Conservation (phyloP, 805 yeast species). For the Candida boleticola region DNA sequence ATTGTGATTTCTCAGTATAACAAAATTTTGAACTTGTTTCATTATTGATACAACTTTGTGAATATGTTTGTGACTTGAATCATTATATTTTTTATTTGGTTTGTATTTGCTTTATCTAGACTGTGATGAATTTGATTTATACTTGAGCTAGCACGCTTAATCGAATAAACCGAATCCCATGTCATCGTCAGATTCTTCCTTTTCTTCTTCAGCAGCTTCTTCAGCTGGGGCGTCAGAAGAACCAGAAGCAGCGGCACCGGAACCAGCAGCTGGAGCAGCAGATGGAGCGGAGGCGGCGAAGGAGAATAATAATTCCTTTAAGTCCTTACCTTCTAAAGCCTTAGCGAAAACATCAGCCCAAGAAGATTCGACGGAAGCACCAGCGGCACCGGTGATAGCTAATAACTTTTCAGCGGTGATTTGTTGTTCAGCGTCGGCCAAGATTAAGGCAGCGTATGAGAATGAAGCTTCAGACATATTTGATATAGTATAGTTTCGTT, state of each 20-base stretch:
- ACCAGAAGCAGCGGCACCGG: constrained; percentile 32
- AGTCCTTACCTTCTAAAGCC: constrained; percentile 81
- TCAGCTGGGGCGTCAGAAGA: constrained; percentile 63
- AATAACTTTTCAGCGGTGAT: constrained; percentile 83
- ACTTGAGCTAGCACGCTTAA: no score
- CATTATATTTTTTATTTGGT: neutral
- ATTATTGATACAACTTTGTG: constrained; percentile 1
- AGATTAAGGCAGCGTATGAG: constrained; percentile 97
- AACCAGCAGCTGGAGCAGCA: constrained; percentile 33
- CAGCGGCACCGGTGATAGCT: constrained; percentile 78
- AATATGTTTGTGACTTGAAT: neutral
- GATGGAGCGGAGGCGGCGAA: constrained; percentile 50
- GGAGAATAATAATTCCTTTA: constrained; percentile 69
- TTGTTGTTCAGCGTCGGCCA: constrained; percentile 96
- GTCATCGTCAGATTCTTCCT: constrained; percentile 67
- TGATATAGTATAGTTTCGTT: constrained; percentile 8
- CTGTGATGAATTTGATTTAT: no score
- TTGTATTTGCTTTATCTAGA: neutral
- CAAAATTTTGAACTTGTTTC: constrained; percentile 1
- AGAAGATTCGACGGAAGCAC: constrained; percentile 73
- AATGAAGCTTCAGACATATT: constrained; percentile 90
- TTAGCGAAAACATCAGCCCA: constrained; percentile 89
- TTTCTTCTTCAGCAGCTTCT: constrained; percentile 69
- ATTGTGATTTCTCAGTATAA: no score
- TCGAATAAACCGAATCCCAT: constrained; percentile 99